Evolutionary conservation across 2,329 filamentous ascomycete genomes (phyloP), one percentile per base, ranked within the genome.

Genomic region (Aspergillus tubingensis): DNA sequence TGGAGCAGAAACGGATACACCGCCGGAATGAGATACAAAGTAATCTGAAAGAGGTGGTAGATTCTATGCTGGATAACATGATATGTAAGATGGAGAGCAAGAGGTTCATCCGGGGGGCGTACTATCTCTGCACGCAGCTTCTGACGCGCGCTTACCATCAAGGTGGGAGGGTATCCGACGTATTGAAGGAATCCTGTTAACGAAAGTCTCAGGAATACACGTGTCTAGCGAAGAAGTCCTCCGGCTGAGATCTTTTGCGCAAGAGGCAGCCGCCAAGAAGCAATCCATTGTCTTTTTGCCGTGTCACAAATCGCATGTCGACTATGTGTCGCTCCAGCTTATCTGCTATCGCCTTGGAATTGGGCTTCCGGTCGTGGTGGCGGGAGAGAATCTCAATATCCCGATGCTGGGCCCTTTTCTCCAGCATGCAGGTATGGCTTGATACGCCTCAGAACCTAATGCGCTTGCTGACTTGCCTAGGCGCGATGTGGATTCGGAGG

Each of bases 1-100:
- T 72, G 36, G 66, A 70, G 10, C 66, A 71, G 50, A 74, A 71
- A 19, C 70, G 68, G 59, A 62, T 67, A 5, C 71, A 72, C 49
- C 74, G 77, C 13, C 68, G 74, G 53, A 80, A 79, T 58, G 86
- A 90, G 68, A 86, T 98, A 58, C 88, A 92, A 71, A 81, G 82
- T 39, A 88, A 88, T 60, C 80, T 99, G 49, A 83, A 87, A 57
- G 88, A 96, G 71, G 88, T 97, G 4, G 90, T 91, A 3, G 91
- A 95, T 65, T 88, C 89, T 66, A 88, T 95, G 85, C 91, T 92
- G 23, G 92, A 96, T 72, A 87, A 89, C 64, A 98, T 99, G 95
- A 97, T 99, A 63, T 98, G 94, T 85, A 99, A 99, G 79, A 94
- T 98, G 84, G 95, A 99, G 77, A 96, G 90, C 81, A 96, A 93